phyloP scores from a whole-genome alignment of 179 eudicot genomes.

The Drosera spatulata region DNA sequence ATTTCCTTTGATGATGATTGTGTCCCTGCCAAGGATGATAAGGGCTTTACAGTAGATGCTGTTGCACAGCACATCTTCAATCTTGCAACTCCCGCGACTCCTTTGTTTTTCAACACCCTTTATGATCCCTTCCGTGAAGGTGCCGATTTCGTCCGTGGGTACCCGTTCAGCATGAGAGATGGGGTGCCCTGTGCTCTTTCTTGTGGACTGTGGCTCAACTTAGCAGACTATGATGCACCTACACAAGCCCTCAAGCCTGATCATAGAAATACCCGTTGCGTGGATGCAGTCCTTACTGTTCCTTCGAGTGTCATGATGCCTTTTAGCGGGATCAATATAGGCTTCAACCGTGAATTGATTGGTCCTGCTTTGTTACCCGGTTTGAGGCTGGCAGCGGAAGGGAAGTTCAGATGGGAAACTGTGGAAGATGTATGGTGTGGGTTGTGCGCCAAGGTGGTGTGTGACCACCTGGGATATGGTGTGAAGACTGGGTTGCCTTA shows the following conservation, averaged over 20 bases:
- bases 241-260: slow-evolving; percentile 89
- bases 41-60: slow-evolving; percentile 46
- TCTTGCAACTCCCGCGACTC: slow-evolving; percentile 87
- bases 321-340: slow-evolving; percentile 78
- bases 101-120: slow-evolving; percentile 89
- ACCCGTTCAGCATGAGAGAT: slow-evolving; percentile 81
- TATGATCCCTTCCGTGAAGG: slow-evolving; percentile 87
- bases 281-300: slow-evolving; percentile 87
- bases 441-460: slow-evolving; percentile 71
- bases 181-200: slow-evolving; percentile 87
- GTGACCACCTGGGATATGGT: slow-evolving; percentile 74
- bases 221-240: slow-evolving; percentile 96
- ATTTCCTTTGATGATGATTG: slow-evolving; percentile 93
- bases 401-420: slow-evolving; percentile 86
- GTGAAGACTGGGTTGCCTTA: slow-evolving; percentile 90
- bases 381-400: slow-evolving; percentile 66
- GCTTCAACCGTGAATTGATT: slow-evolving; percentile 60
- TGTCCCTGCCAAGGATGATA: slow-evolving; percentile 69
- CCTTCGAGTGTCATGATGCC: slow-evolving; percentile 73
- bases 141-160: slow-evolving; percentile 95
- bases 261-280: slow-evolving; percentile 58
- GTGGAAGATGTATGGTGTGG: slow-evolving; percentile 82
- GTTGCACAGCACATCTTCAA: slow-evolving; percentile 75
- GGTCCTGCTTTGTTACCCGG: slow-evolving; percentile 92
- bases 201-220: slow-evolving; percentile 90